phyloP scores from a whole-genome alignment of 2,329 filamentous ascomycete genomes.

The Trichoderma endophyticum region DNA sequence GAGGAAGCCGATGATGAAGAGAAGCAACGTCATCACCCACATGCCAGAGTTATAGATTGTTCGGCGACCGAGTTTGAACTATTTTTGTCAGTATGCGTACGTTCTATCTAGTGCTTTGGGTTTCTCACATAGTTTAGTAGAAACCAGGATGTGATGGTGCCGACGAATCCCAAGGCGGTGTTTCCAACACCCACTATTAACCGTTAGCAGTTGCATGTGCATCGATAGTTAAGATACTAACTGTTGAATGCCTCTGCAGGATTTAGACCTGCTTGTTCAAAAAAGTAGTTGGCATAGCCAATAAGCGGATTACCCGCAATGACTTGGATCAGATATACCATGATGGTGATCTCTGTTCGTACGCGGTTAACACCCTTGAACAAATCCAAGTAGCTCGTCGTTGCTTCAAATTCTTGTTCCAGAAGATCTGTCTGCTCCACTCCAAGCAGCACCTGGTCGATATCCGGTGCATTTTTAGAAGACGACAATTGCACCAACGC shows the following conservation, averaged over 20 bases:
- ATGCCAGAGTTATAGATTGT: slow-evolving; percentile 35
- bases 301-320: slow-evolving; percentile 62
- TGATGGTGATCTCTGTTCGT: slow-evolving; percentile 55
- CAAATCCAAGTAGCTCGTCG: slow-evolving; percentile 50
- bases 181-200: slow-evolving; percentile 33
- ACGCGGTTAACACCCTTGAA: slow-evolving; percentile 47
- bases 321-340: slow-evolving; percentile 64
- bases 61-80: slow-evolving; percentile 37
- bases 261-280: slow-evolving; percentile 32
- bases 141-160: slow-evolving; percentile 41
- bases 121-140: slow-evolving; percentile 33
- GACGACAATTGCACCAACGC: slow-evolving; percentile 45
- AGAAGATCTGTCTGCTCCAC: slow-evolving; percentile 58
- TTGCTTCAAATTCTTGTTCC: slow-evolving; percentile 49
- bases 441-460: slow-evolving; percentile 46
- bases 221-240: neutral
- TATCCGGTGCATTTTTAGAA: slow-evolving; percentile 22
- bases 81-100: neutral
- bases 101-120: neutral
- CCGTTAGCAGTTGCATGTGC: neutral
- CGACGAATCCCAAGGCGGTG: slow-evolving; percentile 40
- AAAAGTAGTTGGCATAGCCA: slow-evolving; percentile 54
- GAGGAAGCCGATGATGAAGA: slow-evolving; percentile 43
- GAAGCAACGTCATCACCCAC: slow-evolving; percentile 33
- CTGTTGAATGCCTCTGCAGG: slow-evolving; percentile 25